Evolutionary conservation across 2,329 filamentous ascomycete species (phyloP).

Genomic region (Colletotrichum eleusines): DNA sequence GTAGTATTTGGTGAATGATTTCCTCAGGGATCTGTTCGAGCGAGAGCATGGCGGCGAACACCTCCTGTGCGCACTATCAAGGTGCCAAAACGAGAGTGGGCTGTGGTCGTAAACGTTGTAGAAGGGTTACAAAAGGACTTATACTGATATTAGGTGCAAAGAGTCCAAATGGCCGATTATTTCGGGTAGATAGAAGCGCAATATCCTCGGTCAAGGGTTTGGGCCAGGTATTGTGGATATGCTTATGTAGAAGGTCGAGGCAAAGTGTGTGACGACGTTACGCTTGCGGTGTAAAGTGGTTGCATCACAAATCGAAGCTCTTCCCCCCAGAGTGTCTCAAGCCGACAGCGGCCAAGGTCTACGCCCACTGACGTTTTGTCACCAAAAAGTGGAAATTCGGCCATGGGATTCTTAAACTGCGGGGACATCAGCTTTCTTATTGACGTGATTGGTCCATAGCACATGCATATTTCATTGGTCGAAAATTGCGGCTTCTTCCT

Average conservation of each 20-base stretch:
- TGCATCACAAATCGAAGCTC: slow-evolving; percentile 38
- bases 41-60: slow-evolving; percentile 47
- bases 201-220: neutral
- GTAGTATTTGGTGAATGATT: slow-evolving; percentile 83
- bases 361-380: slow-evolving; percentile 19
- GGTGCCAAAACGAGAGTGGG: neutral
- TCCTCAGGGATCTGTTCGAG: slow-evolving; percentile 79
- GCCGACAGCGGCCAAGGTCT: slow-evolving; percentile 21
- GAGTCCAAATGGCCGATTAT: neutral
- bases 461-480: neutral
- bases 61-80: neutral
- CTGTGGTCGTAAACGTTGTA: slow-evolving; percentile 10
- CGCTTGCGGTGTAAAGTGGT: slow-evolving; percentile 23
- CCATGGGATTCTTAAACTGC: slow-evolving; percentile 15
- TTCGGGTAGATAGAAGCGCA: neutral
- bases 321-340: slow-evolving; percentile 38
- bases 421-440: neutral
- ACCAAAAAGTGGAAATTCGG: slow-evolving; percentile 17
- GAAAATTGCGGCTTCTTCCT: neutral
- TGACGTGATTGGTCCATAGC: neutral
- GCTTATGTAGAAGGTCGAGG: neutral
- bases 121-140: slow-evolving; percentile 20
- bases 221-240: neutral
- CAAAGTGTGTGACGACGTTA: slow-evolving; percentile 1
- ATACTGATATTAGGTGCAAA: slow-evolving; percentile 4